Evolutionary conservation across 768 basidiomycete species (phyloP).

Genomic region (Psilocybe subaeruginosa): DNA sequence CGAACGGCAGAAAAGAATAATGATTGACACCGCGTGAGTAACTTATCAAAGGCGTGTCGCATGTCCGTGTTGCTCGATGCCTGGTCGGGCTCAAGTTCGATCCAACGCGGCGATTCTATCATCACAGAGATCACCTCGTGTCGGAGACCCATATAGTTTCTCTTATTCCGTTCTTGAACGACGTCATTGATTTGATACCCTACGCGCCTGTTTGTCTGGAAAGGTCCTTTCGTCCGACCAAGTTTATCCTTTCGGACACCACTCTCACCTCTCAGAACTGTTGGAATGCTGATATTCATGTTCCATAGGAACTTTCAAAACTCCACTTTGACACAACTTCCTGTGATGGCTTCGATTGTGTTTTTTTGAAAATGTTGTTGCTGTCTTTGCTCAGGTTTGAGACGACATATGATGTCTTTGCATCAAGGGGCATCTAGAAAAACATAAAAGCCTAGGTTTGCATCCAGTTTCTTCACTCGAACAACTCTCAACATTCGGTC

Average conservation of each 20-base stretch:
- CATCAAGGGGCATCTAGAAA: constrained; percentile 2
- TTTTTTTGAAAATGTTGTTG: neutral
- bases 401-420: neutral
- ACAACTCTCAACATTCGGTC: constrained; percentile 20
- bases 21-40: neutral
- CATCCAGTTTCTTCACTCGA: constrained; percentile 15
- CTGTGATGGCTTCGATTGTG: neutral
- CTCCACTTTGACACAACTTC: constrained; percentile 17
- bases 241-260: neutral
- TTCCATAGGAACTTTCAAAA: neutral
- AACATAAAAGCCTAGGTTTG: constrained; percentile 3
- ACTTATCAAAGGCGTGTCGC: neutral
- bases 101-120: neutral
- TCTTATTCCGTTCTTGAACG: neutral
- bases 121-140: constrained; percentile 1
- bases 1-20: neutral
- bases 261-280: neutral
- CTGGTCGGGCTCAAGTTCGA: neutral
- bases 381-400: no score
- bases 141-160: neutral
- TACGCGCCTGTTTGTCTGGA: constrained; percentile 1
- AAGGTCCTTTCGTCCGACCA: neutral
- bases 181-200: constrained; percentile 11
- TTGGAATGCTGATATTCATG: neutral
- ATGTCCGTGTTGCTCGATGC: neutral